Base-by-base conservation (phyloP, 768 basidiomycete species). In the Pisolithus microcarpus region DNA sequence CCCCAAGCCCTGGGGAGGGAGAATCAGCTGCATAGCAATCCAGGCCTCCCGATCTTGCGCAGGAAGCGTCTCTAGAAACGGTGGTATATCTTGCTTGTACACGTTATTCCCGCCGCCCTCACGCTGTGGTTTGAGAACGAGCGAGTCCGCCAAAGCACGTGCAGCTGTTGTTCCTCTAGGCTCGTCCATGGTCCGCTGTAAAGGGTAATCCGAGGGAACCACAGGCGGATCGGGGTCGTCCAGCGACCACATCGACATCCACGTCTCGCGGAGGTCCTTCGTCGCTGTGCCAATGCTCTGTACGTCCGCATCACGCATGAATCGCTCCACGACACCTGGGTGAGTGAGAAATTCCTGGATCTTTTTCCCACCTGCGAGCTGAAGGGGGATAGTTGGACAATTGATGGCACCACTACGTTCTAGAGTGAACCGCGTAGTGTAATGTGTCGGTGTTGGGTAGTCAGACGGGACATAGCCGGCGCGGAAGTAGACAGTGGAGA, bases 41-140 rank as follows among this genome's bases (percentile, higher is more conserved):
- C 95, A 99, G 2, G 88, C 92, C 55, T 81, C 76, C 7, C 84
- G 77, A 60, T 89, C 87, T 48, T 72, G 61, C 1, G 59, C 65
- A 0, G 78, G 77, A 3, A 97, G 72, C 6, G 61, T 61, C 13
- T 84, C 80, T 2, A 99, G 71, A 67, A 91, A 92, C 0, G 72
- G 56, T 0, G 88, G 89, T 45, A 97, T 95, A 44, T 83, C 81
- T 3, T 72, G 72, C 53, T 87, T 87, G 70, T 97, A 98, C 23
- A 98, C 78, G 59, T 99, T 99, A 60, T 97, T 96, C 7, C 95
- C 95, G 1, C 95, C 95, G 2, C 95, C 95, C 72, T 99, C 95
- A n/a, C 94, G 78, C 65, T 98, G 95, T 0, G 95, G 95, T 66
- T 99, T 99, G 44, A 99, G 76, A 2, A 98, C 95, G 24, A 92